A percentile compares a stretch with the other conserved stretches of the same genome.
Conservation (phyloP, 805 yeast species). For the Suhomyces vadensis region DNA sequence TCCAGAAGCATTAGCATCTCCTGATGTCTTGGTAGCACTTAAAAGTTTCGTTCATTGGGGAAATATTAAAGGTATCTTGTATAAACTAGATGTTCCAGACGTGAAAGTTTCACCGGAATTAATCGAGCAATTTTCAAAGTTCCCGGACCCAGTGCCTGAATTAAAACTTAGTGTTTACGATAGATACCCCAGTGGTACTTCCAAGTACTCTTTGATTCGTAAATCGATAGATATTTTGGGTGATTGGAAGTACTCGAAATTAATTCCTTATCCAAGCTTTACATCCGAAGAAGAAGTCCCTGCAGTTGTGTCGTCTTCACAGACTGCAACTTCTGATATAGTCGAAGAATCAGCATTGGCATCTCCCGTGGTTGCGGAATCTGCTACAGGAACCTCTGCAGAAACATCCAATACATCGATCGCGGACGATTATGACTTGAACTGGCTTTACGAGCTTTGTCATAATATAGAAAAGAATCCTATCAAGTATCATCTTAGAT, state of each 20-base stretch:
- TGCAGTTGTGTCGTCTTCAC: neutral
- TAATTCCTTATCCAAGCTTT: slow-evolving; percentile 38
- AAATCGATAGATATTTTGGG: slow-evolving; percentile 39
- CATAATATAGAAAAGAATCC: slow-evolving; percentile 49
- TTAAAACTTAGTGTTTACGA: slow-evolving; percentile 40
- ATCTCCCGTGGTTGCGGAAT: too few species aligned
- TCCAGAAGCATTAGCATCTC: slow-evolving; percentile 36
- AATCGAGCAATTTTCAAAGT: slow-evolving; percentile 30
- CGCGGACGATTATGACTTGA: slow-evolving; percentile 21
- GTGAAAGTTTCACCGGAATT: slow-evolving; percentile 34
- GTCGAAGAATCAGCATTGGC: neutral
- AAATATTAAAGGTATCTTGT: slow-evolving; percentile 48
- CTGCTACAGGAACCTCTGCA: neutral
- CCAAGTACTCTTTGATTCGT: slow-evolving; percentile 45
- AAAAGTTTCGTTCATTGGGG: slow-evolving; percentile 59
- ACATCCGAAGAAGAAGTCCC: slow-evolving; percentile 2
- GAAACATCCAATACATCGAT: neutral
- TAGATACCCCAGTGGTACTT: slow-evolving; percentile 56
- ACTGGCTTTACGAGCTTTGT: slow-evolving; percentile 42
- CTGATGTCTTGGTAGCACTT: slow-evolving; percentile 47
- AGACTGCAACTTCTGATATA: neutral
- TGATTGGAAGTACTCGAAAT: slow-evolving; percentile 37
- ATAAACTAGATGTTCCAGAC: slow-evolving; percentile 41
- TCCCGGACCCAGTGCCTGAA: slow-evolving; percentile 45
- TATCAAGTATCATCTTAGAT: slow-evolving; percentile 48